Evolutionary conservation across 768 basidiomycete species (phyloP), one percentile per base, ranked within the genome.

Genomic region (Pleurotus eryngii): DNA sequence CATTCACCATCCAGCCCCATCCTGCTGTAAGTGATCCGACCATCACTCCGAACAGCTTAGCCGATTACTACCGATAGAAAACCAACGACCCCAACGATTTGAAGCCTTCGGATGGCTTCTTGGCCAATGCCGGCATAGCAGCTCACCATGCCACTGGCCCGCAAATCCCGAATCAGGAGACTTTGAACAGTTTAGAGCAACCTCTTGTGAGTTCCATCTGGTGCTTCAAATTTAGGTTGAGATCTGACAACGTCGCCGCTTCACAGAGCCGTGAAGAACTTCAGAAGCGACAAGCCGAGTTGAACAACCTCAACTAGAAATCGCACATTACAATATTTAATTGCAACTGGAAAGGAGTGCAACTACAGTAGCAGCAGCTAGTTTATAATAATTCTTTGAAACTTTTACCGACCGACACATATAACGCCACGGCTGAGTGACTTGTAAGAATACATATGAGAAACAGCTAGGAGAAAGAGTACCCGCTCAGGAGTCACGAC

Each of bases 21-120:
- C 86, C 85, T 49, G 84, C 85, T 62, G 84, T 84, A 63, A 48
- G 79, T 64, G 2, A 27, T 46, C 22, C 46, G 56, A 40, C 39
- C 27, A 42, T 57, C 39, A 8, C 14, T 27, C 39, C 26, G 35
- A 50, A 30, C 1, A 43, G 11, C 11, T 35, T 35, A 35, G 17
- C 6, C 8, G 35, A 14, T 45, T 1, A 45, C 0, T 14, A 9
- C 37, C 30, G 12, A 15, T 58, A 87, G 85, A 84, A 78, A 73
- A 72, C 81, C 4, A 86, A 87, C 60, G 74, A 87, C 61, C 85
- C 85, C 12, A 72, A 75, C 8, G 81, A 86, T 63, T 76, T 82
- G 35, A 73, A 74, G 54, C 66, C 69, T 11, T 69, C 72, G 57
- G 74, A 71, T 7, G 66, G 69, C 7, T 60, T 81, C 57, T 72